Base-by-base conservation (phyloP, 1,284 basidiomycete genomes). In the Cutaneotrichosporon sp. region DNA sequence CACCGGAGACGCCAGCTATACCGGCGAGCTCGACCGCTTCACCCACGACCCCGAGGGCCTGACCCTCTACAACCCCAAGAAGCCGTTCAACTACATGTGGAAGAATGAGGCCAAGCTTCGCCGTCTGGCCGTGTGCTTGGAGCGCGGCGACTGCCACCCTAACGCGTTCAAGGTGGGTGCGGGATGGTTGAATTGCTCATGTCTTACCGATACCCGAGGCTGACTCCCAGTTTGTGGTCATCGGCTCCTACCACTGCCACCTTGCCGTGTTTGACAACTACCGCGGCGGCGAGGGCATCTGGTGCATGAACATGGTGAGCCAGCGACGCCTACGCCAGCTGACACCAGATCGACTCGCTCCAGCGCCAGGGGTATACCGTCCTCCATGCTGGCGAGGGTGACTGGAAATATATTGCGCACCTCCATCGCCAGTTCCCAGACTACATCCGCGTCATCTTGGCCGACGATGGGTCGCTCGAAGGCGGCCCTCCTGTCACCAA, bases 281-380 rank as follows among this genome's bases (percentile, higher is more conserved):
- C 42, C 58, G 56, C 36, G 64, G 64, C 9, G 62, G 62, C n/a
- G 62, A 63, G 46, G 62, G 62, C 5, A 45, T 60, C 13, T 63
- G 62, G 62, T 64, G 59, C 29, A 20, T 43, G 31, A 51, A 60
- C 50, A 56, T 61, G 22, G 51, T 53, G 13, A 10, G 49, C 27
- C 25, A 2, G 25, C 25, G 27, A 22, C 5, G 34, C 31, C 25
- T 18, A 22, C 5, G 34, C 31, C 18, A 25, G 25, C 34, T 53
- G 11, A 53, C 34, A 24, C 13, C 33, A 53, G 29, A 56, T 58
- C 9, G 18, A 54, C 9, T 54, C 64, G 14, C 56, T 71, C 27
- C 56, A 60, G n/a, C 60, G 66, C 8, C 68, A 64, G 25, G 69
- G 69, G 0, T 71, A 63, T 56, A 71, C 69, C 4, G 62, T 71